Conservation (phyloP, 2,329 filamentous ascomycete genomes). For the Cladosporium sp. region DNA sequence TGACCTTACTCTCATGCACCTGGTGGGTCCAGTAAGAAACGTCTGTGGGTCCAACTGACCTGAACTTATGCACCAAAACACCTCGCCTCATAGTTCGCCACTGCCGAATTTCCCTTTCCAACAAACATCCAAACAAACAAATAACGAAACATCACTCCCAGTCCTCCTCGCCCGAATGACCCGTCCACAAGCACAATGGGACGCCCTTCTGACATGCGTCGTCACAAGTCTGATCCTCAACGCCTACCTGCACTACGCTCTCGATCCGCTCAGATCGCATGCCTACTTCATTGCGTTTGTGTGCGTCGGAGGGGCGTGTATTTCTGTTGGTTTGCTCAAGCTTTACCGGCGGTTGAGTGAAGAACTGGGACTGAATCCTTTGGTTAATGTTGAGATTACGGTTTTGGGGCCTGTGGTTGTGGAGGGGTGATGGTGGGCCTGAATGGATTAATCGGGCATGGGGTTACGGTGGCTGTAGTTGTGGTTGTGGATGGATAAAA, state of each 20-base stretch:
- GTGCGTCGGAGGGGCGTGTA: not conserved
- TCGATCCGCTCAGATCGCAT: not conserved
- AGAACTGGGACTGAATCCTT: not conserved
- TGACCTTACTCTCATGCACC: no score
- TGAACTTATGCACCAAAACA: not conserved
- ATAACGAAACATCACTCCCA: not conserved
- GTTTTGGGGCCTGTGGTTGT: not conserved
- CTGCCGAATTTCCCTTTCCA: not conserved
- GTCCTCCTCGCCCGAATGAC: not conserved
- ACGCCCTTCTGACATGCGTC: not conserved
- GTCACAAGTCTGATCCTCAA: not conserved
- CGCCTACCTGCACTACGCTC: not conserved
- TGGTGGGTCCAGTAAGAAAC: not conserved
- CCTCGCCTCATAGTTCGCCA: not conserved
- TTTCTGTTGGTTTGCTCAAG: not conserved
- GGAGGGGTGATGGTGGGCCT: not conserved
- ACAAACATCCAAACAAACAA: not conserved
- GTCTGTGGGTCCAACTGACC: not conserved
- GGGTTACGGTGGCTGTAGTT: no score
- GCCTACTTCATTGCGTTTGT: not conserved
- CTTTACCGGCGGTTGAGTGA: not conserved
- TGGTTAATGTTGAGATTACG: not conserved
- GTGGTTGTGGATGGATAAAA: no score
- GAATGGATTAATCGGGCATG: not conserved
- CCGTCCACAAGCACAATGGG: not conserved